Base-by-base conservation (phyloP, 306 rosid species). In the Cicer bijugum region DNA sequence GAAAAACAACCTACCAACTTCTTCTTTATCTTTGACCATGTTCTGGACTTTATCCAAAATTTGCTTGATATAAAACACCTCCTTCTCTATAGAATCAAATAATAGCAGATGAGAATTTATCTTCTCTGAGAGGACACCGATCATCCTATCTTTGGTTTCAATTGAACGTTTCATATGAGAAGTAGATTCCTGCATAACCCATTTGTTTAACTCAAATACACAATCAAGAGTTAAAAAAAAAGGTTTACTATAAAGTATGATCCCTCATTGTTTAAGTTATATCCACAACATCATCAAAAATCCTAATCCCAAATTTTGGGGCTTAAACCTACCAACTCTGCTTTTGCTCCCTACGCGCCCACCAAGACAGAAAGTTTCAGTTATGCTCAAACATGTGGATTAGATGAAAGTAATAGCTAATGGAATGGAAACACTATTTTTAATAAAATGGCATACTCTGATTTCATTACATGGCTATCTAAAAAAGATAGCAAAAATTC, bases 81-180 rank as follows among this genome's bases (percentile, higher is more conserved):
- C 97, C 80, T 90, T 90, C 72, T 85, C 89, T 75, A 87, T 85
- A 23, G 94, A 87, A 85, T 92, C 90, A 76, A 86, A 92, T 74
- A 86, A 85, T 52, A 68, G 74, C 9, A 84, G 72, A 73, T 88
- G 87, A 42, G 91, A 88, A 47, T 80, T 87, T 81, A 91, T 75
- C 81, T 88, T 92, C 84, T 90, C 96, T 6, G 89, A 81, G 69
- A 88, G 87, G 55, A 90, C 82, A 72, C 60, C 8, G 38, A 92
- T 80, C 87, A 80, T 84, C 82, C 89, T 86, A 72, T 87, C 91
- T 80, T 87, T 83, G 75, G 51, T 46, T 75, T 86, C 81, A 61
- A 86, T 59, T 56, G 90, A 75, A 19, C 82, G 83, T 75, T 83
- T 88, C 91, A 86, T 82, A 64, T 84, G 86, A 81, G 77, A 80